Conservation (phyloP, 2,329 filamentous ascomycete genomes). For the Alternaria sp. region DNA sequence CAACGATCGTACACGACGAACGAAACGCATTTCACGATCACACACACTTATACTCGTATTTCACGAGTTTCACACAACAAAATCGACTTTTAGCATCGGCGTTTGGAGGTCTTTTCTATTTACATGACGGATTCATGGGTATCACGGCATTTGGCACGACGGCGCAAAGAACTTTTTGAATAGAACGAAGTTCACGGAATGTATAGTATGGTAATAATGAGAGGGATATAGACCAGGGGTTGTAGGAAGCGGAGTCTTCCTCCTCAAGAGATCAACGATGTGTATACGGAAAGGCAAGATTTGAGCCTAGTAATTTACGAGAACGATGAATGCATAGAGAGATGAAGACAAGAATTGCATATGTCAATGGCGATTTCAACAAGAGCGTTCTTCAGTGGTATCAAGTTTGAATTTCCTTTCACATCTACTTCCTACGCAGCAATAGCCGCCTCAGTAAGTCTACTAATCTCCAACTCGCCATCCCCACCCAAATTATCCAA, state of each 20-base stretch:
- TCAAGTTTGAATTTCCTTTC: neutral
- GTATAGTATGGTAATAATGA: conserved; percentile 2
- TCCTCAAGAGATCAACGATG: neutral
- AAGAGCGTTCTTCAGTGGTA: neutral
- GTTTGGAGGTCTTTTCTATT: neutral
- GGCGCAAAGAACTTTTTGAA: neutral
- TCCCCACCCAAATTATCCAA: conserved; percentile 59
- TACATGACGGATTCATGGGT: neutral
- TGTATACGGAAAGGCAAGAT: neutral
- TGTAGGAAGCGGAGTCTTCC: neutral
- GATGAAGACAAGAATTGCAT: neutral
- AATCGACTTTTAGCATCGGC: neutral
- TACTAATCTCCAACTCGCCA: conserved; percentile 29
- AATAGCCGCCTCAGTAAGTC: conserved; percentile 17
- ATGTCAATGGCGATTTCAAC: neutral
- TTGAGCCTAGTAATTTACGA: neutral
- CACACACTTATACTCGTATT: neutral
- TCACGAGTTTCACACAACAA: neutral
- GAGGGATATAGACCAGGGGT: neutral
- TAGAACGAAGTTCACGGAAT: neutral
- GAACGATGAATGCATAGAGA: neutral
- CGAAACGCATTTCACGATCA: neutral
- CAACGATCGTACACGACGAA: neutral
- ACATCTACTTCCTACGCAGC: neutral
- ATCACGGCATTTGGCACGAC: neutral